Evolutionary conservation across 1,284 basidiomycete genomes (phyloP).

Genomic region (Ustilago nuda): DNA sequence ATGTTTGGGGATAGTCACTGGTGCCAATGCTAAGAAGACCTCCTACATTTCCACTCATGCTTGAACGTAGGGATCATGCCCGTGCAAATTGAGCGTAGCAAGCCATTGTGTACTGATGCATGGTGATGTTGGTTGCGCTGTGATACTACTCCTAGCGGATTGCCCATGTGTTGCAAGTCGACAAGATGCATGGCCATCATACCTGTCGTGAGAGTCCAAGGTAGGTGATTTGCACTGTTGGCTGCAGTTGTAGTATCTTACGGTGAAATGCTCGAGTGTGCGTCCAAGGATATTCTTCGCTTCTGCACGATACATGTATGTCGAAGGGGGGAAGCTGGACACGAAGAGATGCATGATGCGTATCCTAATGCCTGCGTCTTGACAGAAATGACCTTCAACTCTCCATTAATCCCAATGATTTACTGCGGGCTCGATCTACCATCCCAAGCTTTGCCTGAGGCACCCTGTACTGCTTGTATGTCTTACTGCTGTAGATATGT

Average conservation of each 20-base stretch:
- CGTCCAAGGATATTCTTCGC: background rate
- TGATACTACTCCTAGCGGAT: background rate
- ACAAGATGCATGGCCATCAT: background rate
- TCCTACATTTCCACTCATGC: background rate
- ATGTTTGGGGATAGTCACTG: background rate
- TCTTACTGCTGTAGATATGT: constrained; percentile 9
- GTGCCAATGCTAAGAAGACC: background rate
- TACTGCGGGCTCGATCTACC: too few relatives aligned
- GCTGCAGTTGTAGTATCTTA: background rate
- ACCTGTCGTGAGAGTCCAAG: background rate
- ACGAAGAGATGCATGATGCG: background rate
- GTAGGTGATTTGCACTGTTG: background rate
- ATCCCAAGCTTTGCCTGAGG: background rate
- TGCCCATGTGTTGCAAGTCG: background rate
- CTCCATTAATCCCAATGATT: too few relatives aligned
- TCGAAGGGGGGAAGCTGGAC: background rate
- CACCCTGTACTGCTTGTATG: constrained; percentile 2
- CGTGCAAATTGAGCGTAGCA: background rate
- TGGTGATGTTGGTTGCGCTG: background rate
- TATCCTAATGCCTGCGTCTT: too few relatives aligned
- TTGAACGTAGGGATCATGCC: background rate
- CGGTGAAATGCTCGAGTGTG: background rate
- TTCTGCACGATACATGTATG: background rate
- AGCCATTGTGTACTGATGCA: background rate
- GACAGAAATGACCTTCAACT: too few relatives aligned